phyloP scores from a whole-genome alignment of 371 early-diverging fungal genomes.

The Gilbertella persicaria region DNA sequence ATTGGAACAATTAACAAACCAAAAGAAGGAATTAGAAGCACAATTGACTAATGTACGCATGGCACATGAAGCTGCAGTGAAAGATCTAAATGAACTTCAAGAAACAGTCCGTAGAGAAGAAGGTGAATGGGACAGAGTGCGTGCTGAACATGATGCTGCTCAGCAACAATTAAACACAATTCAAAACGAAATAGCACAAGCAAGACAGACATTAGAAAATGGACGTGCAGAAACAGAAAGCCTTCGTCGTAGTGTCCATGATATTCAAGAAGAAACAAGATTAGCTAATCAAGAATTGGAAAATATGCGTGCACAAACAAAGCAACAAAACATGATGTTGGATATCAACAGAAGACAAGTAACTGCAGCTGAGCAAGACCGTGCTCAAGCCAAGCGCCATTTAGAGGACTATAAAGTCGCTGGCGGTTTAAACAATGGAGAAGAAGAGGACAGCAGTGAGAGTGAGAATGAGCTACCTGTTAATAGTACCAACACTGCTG shows the following conservation, averaged over 20 bases:
- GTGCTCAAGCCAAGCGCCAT: constrained; percentile 40
- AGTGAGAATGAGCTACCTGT: constrained; percentile 2
- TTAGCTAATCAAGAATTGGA: constrained; percentile 29
- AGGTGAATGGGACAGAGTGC: constrained; percentile 33
- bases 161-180: constrained; percentile 25
- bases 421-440: constrained; percentile 14
- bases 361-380: constrained; percentile 51
- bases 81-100: constrained; percentile 40
- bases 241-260: constrained; percentile 32
- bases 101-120: constrained; percentile 34
- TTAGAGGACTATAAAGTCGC: constrained; percentile 40
- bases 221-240: constrained; percentile 43
- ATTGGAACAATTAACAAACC: constrained; percentile 30
- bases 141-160: constrained; percentile 34
- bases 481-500: too few species aligned
- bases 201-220: constrained; percentile 32
- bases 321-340: constrained; percentile 49
- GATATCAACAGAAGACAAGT: constrained; percentile 53
- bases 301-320: constrained; percentile 31
- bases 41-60: constrained; percentile 30
- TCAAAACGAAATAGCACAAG: constrained; percentile 34
- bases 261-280: constrained; percentile 45
- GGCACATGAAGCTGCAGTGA: constrained; percentile 33
- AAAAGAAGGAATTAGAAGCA: constrained; percentile 39
- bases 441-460: neutral